These are phyloP conservation scores for Triangularia verruculosa DNA, from an alignment of 2,329 filamentous ascomycete genomes.

Conservation along the genomic window DNA sequence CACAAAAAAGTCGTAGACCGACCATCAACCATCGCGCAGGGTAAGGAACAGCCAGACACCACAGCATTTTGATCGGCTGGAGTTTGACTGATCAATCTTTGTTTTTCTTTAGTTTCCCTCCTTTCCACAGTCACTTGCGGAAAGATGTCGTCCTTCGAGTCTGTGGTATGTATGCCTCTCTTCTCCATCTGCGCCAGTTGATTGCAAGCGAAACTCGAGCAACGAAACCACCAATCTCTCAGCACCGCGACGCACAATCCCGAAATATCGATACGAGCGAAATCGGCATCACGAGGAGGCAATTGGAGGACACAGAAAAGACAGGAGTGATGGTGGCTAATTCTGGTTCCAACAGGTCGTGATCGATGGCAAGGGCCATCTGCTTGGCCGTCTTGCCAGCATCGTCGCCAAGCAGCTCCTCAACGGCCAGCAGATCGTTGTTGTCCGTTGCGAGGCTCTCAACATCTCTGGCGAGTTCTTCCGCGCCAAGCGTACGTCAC, in stretches of 20 bases:
- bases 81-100: slow-evolving; percentile 31
- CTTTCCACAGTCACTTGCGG: slow-evolving; percentile 28
- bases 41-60: slow-evolving; percentile 31
- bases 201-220: slow-evolving; percentile 7
- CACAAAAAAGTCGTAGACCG: slow-evolving; percentile 30
- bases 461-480: slow-evolving; percentile 99
- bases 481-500: slow-evolving; percentile 96
- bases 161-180: slow-evolving; percentile 28
- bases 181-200: slow-evolving; percentile 12
- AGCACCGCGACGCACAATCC: slow-evolving; percentile 7
- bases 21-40: slow-evolving; percentile 31
- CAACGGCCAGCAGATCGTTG: slow-evolving; percentile 98
- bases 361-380: slow-evolving; percentile 99
- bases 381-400: slow-evolving; percentile 97
- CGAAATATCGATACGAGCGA: slow-evolving; percentile 7
- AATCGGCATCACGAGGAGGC: background rate
- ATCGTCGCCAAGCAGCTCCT: slow-evolving; percentile 99
- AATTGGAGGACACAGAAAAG: background rate
- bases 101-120: slow-evolving; percentile 26
- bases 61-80: slow-evolving; percentile 30
- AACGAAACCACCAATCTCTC: slow-evolving; percentile 9
- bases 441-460: slow-evolving; percentile 97
- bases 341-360: slow-evolving; percentile 65
- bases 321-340: slow-evolving; percentile 32
- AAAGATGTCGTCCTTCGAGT: slow-evolving; percentile 35